A percentile compares a stretch with the other conserved stretches of the same genome.
Evolutionary conservation across 805 yeast genomes (phyloP).

Genomic region (Schwanniomyces yamadae): DNA sequence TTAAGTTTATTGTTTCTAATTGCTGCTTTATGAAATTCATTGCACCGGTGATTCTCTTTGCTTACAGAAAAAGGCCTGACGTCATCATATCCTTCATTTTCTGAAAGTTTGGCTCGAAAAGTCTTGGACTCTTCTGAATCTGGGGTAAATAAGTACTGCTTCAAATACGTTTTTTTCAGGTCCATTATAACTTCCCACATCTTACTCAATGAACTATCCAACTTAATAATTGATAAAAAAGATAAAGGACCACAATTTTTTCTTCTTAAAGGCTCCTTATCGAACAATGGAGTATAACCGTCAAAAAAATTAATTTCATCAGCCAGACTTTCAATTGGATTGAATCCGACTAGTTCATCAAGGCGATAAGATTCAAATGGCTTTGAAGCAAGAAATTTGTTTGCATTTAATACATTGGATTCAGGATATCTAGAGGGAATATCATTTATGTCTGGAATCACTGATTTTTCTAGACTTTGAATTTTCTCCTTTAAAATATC

Average conservation of each 20-base stretch:
- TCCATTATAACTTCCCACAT: conserved; percentile 12
- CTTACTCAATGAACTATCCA: conserved; percentile 21
- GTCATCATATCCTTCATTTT: conserved; percentile 14
- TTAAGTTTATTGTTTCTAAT: background rate
- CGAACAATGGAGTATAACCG: conserved; percentile 23
- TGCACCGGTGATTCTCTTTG: background rate
- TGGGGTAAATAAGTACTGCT: no score
- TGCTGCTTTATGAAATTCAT: no score
- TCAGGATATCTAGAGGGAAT: background rate
- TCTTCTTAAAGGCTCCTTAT: conserved; percentile 24
- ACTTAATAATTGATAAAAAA: conserved; percentile 26
- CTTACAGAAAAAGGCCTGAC: conserved; percentile 1
- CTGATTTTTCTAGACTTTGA: conserved; percentile 12
- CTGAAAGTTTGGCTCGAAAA: conserved; percentile 8
- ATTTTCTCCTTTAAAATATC: conserved; percentile 13
- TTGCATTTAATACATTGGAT: no score
- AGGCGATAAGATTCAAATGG: no score
- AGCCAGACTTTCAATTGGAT: conserved; percentile 13
- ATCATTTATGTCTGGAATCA: conserved; percentile 1
- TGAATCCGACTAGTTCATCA: conserved; percentile 10
- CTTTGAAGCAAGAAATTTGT: no score
- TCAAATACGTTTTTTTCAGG: conserved; percentile 1
- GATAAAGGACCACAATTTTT: conserved; percentile 31
- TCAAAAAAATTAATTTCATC: conserved; percentile 19
- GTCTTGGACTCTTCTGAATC: background rate